Evolutionary conservation across 306 rosid species (phyloP), one percentile per base, ranked within the genome.

Genomic region (Medicago truncatula): DNA sequence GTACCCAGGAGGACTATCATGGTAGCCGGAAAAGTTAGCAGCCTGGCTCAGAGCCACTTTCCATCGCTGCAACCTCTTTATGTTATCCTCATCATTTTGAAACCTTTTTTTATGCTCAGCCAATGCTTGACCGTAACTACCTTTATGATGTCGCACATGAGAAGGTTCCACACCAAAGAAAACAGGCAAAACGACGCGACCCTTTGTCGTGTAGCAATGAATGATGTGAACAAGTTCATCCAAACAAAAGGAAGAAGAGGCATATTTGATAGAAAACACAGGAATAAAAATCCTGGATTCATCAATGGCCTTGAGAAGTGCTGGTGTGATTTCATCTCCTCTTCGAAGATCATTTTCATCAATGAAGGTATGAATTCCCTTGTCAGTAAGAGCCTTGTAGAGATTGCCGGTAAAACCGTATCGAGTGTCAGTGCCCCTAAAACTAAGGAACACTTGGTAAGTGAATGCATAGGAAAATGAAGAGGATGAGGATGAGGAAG

Each of bases 241-340:
- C n/a, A 64, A 38, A 20, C 70, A 64, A 64, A 64, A 64, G 2
- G 70, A 64, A 38, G 70, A 38, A 38, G 49, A 16, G 1, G 70
- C 49, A 16, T 64, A 64, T 8, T n/a, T 38, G 8, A 1, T 17
- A 16, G 70, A 64, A 12, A 64, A 38, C 1, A 64, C n/a, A 0
- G 28, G 49, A 14, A 64, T 64, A 1, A 7, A 4, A 38, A 64
- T 64, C 15, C 49, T 7, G 0, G 70, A 64, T 2, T 64, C 70
- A 0, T 64, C 49, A 38, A 64, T 64, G 14, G 28, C 49, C 13
- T 67, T 67, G 39, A 44, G 0, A 4, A 67, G 72, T 44, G 72
- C 13, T 6, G 57, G 72, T 23, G 57, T 43, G 57, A 44, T 67
- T 44, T 67, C 72, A 0, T 67, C 40, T 6, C 72, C 72, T 67